Conservation (phyloP, 176 grass and related monocot genomes). For the Alopecurus myosuroides region DNA sequence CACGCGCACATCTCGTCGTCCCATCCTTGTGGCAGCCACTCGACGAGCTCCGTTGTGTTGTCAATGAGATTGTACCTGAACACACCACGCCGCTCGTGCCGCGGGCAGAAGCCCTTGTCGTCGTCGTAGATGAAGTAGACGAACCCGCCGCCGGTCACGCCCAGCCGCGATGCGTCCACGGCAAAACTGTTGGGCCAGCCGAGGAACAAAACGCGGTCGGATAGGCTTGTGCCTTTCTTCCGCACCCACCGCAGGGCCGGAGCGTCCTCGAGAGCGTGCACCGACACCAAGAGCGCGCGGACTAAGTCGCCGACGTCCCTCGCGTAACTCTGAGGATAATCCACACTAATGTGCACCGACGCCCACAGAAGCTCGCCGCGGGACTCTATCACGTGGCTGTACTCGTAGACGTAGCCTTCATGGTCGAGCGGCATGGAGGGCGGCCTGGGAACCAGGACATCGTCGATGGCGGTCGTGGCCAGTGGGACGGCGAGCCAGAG, state of each 20-base stretch:
- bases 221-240: background rate
- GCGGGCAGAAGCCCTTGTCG: background rate
- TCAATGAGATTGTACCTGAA: no score
- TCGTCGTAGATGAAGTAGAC: background rate
- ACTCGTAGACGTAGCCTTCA: background rate
- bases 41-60: no score
- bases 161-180: background rate
- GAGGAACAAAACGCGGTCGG: background rate
- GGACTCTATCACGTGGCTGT: background rate
- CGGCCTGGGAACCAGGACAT: background rate
- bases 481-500: background rate
- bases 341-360: background rate
- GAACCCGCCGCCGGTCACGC: background rate
- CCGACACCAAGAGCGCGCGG: background rate
- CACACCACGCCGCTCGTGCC: no score
- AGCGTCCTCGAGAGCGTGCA: background rate
- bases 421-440: background rate
- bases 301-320: background rate
- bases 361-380: background rate
- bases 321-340: background rate
- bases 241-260: background rate
- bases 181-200: background rate
- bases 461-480: background rate
- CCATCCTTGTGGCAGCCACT: no score
- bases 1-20: no score